Percentiles rank a stretch among this genome's conserved stretches.
Evolutionary conservation across 805 yeast genomes (phyloP).

Genomic region (Torulaspora gathmanii): DNA sequence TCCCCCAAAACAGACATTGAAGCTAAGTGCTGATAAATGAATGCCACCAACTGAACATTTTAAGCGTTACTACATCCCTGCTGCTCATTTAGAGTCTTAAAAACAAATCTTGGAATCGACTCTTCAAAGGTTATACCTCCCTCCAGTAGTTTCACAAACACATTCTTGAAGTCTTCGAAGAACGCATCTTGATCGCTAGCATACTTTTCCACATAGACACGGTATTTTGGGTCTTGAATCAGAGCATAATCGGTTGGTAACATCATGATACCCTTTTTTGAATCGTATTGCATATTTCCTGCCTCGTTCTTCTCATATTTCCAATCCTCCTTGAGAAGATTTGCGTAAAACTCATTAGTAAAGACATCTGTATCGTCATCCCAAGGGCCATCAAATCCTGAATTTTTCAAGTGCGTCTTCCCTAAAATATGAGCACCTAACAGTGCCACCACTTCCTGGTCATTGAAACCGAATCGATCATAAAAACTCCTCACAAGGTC

Average conservation of each 20-base stretch:
- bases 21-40: background rate
- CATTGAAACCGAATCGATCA: constrained; percentile 60
- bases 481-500: constrained; percentile 61
- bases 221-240: constrained; percentile 55
- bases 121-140: constrained; percentile 61
- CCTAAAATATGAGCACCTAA: constrained; percentile 77
- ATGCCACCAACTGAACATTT: background rate
- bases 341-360: constrained; percentile 65
- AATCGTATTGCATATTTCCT: constrained; percentile 60
- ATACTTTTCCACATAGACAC: constrained; percentile 57
- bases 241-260: constrained; percentile 77
- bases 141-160: constrained; percentile 67
- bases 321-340: constrained; percentile 53
- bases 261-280: constrained; percentile 74
- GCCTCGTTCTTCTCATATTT: constrained; percentile 50
- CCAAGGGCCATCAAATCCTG: constrained; percentile 90
- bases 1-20: background rate
- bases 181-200: constrained; percentile 62
- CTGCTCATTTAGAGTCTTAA: background rate
- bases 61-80: background rate
- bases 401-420: constrained; percentile 60
- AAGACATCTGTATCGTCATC: constrained; percentile 73
- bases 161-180: constrained; percentile 59
- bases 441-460: constrained; percentile 67
- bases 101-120: background rate